These are phyloP conservation scores for Pistacia integerrima DNA, from an alignment of 345 rosid species.

Conservation along the genomic window DNA sequence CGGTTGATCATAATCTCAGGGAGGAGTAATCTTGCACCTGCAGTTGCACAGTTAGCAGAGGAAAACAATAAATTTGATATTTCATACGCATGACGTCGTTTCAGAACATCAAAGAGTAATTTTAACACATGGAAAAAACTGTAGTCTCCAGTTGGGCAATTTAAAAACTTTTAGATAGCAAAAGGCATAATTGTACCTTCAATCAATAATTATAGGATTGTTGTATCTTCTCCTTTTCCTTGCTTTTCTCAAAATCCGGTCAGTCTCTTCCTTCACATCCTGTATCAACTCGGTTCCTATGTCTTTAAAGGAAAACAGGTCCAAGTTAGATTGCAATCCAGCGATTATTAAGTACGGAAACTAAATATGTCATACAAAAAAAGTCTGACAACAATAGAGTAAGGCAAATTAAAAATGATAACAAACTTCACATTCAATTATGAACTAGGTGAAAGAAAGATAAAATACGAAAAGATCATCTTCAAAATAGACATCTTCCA, in stretches of 20 bases:
- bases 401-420: not conserved
- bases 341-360: not conserved
- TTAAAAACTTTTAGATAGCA: not conserved
- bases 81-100: not conserved
- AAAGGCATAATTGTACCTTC: conserved; percentile 37
- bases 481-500: not conserved
- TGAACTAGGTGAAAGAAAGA: not conserved
- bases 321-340: not conserved
- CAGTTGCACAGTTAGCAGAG: not conserved
- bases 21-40: conserved; percentile 11
- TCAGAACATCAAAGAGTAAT: not conserved
- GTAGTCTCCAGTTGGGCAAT: not conserved
- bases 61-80: not conserved
- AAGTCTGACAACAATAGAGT: not conserved
- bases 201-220: conserved; percentile 69
- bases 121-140: not conserved
- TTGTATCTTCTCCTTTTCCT: conserved; percentile 70
- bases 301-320: conserved; percentile 14
- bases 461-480: not conserved
- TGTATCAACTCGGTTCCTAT: conserved; percentile 36
- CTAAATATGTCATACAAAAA: not conserved
- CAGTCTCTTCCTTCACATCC: conserved; percentile 64
- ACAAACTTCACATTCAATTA: not conserved
- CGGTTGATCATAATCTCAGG: too few species aligned
- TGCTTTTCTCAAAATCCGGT: conserved; percentile 66